Conservation (phyloP, 2,329 filamentous ascomycete genomes). For the Fusarium sp. region DNA sequence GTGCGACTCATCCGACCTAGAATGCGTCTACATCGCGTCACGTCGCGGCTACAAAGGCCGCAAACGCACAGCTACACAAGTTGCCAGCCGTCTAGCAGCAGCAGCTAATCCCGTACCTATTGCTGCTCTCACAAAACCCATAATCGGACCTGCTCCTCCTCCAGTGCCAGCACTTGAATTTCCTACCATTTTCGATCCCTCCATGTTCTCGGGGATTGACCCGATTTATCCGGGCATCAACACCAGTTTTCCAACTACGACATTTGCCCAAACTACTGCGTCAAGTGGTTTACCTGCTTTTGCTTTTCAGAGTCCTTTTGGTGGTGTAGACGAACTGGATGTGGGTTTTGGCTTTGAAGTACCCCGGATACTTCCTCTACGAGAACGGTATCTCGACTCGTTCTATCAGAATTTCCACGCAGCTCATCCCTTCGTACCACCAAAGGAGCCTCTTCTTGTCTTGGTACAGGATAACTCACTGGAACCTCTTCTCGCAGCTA, state of each 20-base stretch:
- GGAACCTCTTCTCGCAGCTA: constrained; percentile 63
- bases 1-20: constrained; percentile 66
- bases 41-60: constrained; percentile 78
- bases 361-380: constrained; percentile 47
- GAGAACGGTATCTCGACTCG: constrained; percentile 66
- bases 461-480: constrained; percentile 61
- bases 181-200: constrained; percentile 27
- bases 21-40: constrained; percentile 79
- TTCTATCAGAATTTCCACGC: constrained; percentile 70
- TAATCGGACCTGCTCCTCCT: background rate
- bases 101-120: constrained; percentile 45
- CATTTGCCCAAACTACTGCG: background rate
- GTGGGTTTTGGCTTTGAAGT: constrained; percentile 18
- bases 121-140: background rate
- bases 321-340: constrained; percentile 51
- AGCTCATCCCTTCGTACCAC: constrained; percentile 69
- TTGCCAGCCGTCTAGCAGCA: background rate
- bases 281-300: background rate
- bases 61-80: constrained; percentile 48
- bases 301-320: constrained; percentile 1
- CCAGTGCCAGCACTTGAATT: background rate
- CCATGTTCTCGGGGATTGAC: background rate
- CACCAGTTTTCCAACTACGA: background rate
- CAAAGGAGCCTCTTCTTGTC: constrained; percentile 62
- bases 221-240: background rate